phyloP scores from a whole-genome alignment of 768 basidiomycete species.

The Pulveroboletus sp. region DNA sequence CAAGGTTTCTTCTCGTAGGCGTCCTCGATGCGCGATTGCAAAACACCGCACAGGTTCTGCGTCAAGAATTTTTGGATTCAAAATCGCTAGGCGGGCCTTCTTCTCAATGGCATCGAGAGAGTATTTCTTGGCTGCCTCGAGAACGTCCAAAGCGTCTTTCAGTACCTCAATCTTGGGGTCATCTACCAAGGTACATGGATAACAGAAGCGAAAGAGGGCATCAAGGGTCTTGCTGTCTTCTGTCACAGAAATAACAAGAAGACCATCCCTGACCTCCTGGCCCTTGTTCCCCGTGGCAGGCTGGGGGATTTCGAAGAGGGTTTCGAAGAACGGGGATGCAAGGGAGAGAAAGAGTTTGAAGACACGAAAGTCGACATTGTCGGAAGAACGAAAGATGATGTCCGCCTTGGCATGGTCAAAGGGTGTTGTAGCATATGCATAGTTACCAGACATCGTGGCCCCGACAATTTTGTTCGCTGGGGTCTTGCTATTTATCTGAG shows the following conservation, averaged over 20 bases:
- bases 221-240: slow-evolving; percentile 24
- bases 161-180: slow-evolving; percentile 16
- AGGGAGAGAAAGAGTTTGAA: slow-evolving; percentile 33
- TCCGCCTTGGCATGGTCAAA: slow-evolving; percentile 23
- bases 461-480: background rate
- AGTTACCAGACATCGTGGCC: background rate
- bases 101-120: slow-evolving; percentile 14
- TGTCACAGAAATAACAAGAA: slow-evolving; percentile 19
- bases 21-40: slow-evolving; percentile 28
- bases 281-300: slow-evolving; percentile 5
- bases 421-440: slow-evolving; percentile 12
- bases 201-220: slow-evolving; percentile 27
- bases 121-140: slow-evolving; percentile 17
- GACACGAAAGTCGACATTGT: slow-evolving; percentile 29
- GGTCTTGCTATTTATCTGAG: background rate
- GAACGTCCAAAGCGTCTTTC: slow-evolving; percentile 3
- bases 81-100: slow-evolving; percentile 19
- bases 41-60: slow-evolving; percentile 29
- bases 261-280: slow-evolving; percentile 14
- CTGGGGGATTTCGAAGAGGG: slow-evolving; percentile 32
- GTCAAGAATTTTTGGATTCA: slow-evolving; percentile 13
- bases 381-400: slow-evolving; percentile 25
- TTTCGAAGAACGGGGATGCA: slow-evolving; percentile 33
- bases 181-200: slow-evolving; percentile 20
- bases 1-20: slow-evolving; percentile 18